A percentile compares a stretch with the other conserved stretches of the same genome.
Evolutionary conservation across 257 asterid species (phyloP).

Genomic region (Nicotiana undulata): DNA sequence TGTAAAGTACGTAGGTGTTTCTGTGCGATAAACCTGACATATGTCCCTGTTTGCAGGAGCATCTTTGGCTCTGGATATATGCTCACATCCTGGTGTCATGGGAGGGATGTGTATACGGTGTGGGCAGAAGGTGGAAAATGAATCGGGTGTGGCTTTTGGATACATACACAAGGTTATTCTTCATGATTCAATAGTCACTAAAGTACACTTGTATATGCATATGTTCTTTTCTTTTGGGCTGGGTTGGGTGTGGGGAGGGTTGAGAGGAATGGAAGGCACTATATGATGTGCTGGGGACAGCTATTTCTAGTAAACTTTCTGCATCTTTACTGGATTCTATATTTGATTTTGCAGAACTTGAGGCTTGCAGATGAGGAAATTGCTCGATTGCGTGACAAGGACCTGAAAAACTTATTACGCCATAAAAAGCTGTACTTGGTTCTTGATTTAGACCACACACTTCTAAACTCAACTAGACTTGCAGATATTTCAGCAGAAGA

Average conservation of each 20-base stretch:
- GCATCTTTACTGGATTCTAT: background rate
- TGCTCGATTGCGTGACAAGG: conserved; percentile 62
- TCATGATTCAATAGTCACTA: background rate
- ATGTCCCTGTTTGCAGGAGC: conserved; percentile 12
- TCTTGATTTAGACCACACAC: conserved; percentile 90
- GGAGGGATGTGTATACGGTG: conserved; percentile 89
- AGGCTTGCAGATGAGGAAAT: conserved; percentile 66
- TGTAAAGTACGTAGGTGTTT: background rate
- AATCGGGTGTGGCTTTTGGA: conserved; percentile 68
- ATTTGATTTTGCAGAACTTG: conserved; percentile 45
- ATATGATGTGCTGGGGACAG: background rate
- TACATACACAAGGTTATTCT: conserved; percentile 76
- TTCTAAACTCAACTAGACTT: conserved; percentile 64
- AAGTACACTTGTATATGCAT: background rate
- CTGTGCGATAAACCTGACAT: background rate
- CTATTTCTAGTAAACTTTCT: background rate
- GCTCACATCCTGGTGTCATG: conserved; percentile 74
- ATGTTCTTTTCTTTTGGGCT: background rate
- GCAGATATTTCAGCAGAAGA: conserved; percentile 52
- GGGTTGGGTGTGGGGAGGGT: background rate
- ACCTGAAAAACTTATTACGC: conserved; percentile 47
- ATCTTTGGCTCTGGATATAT: conserved; percentile 19
- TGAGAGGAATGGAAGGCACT: background rate
- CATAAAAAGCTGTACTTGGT: conserved; percentile 59
- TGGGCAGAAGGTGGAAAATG: conserved; percentile 61